Percentiles rank a stretch among this genome's conserved stretches.
phyloP scores from a whole-genome alignment of 176 grass and related monocot genomes.

The Carex littledalei region DNA sequence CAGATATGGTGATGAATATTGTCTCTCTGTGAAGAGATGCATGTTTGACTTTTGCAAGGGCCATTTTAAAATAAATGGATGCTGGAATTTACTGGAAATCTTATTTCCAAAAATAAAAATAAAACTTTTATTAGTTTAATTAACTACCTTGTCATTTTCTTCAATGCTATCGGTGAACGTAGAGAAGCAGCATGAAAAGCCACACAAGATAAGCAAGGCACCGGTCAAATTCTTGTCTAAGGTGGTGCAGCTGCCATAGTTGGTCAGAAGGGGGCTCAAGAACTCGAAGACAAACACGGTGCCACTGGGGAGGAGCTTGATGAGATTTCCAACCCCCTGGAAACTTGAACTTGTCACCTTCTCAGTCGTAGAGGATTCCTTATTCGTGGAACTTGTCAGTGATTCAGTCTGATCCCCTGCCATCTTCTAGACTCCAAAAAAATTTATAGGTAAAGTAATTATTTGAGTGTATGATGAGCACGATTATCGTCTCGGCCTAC shows the following conservation, averaged over 20 bases:
- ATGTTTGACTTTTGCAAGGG: too few species aligned
- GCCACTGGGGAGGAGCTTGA: constrained; percentile 78
- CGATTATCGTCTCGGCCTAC: background rate
- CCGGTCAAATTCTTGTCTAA: constrained; percentile 38
- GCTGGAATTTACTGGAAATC: too few species aligned
- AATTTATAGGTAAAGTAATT: background rate
- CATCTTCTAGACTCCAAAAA: background rate
- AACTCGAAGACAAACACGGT: constrained; percentile 82
- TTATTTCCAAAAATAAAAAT: too few species aligned
- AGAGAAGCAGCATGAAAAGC: constrained; percentile 55
- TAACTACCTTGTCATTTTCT: constrained; percentile 36
- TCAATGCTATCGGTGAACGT: constrained; percentile 80
- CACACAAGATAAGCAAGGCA: constrained; percentile 38
- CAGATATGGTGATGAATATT: too few species aligned
- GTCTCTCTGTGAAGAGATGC: too few species aligned
- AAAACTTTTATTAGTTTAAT: background rate
- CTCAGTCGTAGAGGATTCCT: background rate
- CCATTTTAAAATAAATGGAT: too few species aligned
- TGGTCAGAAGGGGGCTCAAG: constrained; percentile 54
- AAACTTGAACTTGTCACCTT: constrained; percentile 13
- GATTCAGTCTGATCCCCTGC: constrained; percentile 18
- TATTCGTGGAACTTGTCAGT: background rate
- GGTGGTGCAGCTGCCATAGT: constrained; percentile 49
- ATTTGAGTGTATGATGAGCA: background rate
- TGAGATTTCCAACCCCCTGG: constrained; percentile 46